Evolutionary conservation across 1,284 basidiomycete species (phyloP), one percentile per base, ranked within the genome.

Genomic region (Trichosporon sp.): DNA sequence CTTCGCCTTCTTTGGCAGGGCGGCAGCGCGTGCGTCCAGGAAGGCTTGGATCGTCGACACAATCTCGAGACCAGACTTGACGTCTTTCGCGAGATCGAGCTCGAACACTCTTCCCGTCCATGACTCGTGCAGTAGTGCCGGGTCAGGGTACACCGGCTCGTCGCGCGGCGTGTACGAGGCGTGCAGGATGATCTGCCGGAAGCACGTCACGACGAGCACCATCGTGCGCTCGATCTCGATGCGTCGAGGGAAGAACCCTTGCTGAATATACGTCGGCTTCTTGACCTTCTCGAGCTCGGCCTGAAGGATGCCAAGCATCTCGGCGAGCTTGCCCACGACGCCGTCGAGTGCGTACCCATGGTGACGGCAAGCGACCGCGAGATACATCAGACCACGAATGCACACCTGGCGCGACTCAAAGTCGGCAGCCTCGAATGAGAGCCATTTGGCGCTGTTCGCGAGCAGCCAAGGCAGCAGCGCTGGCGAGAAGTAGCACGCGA

Each of bases 341-440:
- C 87, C 87, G 16, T 86, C 79, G 12, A 94, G 77, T 2, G 87
- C 84, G 7, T 91, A 80, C 0, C 81, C 78, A 65, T 91, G 88
- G 71, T 90, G 88, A 21, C 89, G 87, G 76, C 91, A 86, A 11
- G 93, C 87, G 31, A 90, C 88, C 0, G 88, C 89, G 21, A 93
- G 88, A 78, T 91, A 89, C 87, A 91, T 90, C 78, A 92, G 86
- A 0, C 92, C 93, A 7, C 92, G 89, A 67, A 98, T 89, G 75
- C 89, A 89, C 8, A 90, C 89, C 38, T 89, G 83, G 14, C 93
- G 89, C 0, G 91, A 91, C n/a, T 88, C 86, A 31, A 87, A 84
- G 77, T 94, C 91, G 0, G 91, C 91, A 16, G 87, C 84, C 26
- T 85, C 84, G 80, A 96, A 96, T 4, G 76, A 56, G 12, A 79